A percentile compares a stretch with the other conserved stretches of the same genome.
phyloP scores from a whole-genome alignment of 306 rosid genomes.

The Coriaria nepalensis region DNA sequence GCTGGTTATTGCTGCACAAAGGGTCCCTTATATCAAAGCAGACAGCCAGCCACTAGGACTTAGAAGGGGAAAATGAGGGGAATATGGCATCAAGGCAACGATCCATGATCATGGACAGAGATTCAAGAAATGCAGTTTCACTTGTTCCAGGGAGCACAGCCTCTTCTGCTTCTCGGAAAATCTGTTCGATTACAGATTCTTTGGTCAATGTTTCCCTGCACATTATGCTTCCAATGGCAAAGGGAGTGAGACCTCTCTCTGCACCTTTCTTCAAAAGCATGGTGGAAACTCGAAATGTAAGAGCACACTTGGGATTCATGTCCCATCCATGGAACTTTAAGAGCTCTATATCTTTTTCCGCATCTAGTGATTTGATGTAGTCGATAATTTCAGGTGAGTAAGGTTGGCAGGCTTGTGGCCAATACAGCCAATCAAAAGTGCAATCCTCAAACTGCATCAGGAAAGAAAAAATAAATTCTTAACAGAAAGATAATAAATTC shows the following conservation, averaged over 20 bases:
- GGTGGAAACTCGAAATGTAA: slow-evolving; percentile 34
- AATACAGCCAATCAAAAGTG: slow-evolving; percentile 67
- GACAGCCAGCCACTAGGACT: no score
- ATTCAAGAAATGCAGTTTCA: slow-evolving; percentile 36
- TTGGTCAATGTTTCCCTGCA: slow-evolving; percentile 43
- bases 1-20: no score
- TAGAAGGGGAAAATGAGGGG: background rate
- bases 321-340: slow-evolving; percentile 59
- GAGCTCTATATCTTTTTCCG: slow-evolving; percentile 44
- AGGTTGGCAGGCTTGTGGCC: slow-evolving; percentile 58
- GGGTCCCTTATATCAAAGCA: no score
- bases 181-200: slow-evolving; percentile 40
- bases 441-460: slow-evolving; percentile 54
- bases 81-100: slow-evolving; percentile 21
- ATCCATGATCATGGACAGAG: slow-evolving; percentile 42
- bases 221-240: slow-evolving; percentile 49
- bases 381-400: slow-evolving; percentile 38
- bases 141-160: slow-evolving; percentile 31
- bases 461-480: background rate
- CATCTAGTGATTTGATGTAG: slow-evolving; percentile 43
- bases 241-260: slow-evolving; percentile 50
- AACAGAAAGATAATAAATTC: no score
- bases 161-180: slow-evolving; percentile 39
- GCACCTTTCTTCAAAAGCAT: slow-evolving; percentile 62
- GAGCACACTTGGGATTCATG: slow-evolving; percentile 34